A percentile compares a stretch with the other conserved stretches of the same genome.
Evolutionary conservation across 129 eudicot genomes (phyloP).

Genomic region (Rutidosis leptorrhynchoides): DNA sequence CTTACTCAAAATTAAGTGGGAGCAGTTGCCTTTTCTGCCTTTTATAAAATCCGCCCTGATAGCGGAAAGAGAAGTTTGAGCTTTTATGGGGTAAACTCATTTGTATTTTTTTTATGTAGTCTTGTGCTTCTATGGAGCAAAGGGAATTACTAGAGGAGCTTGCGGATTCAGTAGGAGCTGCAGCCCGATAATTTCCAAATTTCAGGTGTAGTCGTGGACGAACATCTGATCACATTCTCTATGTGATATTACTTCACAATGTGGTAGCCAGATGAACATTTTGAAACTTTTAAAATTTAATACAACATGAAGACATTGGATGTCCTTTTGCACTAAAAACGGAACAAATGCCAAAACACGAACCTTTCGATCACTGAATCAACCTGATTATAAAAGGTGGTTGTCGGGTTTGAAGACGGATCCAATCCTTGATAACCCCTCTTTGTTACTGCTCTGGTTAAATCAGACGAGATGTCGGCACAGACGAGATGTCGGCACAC

Average conservation of each 20-base stretch:
- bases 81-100: neutral
- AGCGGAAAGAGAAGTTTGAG: neutral
- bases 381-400: no score
- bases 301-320: slow-evolving; percentile 6
- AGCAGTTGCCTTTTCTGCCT: no score
- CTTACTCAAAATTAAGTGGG: no score
- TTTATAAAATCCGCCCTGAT: no score
- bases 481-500: no score
- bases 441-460: no score
- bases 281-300: slow-evolving; percentile 5
- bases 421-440: no score
- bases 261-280: neutral
- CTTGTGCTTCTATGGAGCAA: slow-evolving; percentile 81
- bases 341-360: no score
- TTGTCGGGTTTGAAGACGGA: no score
- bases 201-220: slow-evolving; percentile 2
- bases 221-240: neutral
- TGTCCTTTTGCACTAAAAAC: no score
- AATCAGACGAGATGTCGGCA: no score
- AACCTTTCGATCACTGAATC: no score
- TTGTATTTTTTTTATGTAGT: slow-evolving; percentile 41
- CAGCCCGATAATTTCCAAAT: slow-evolving; percentile 34
- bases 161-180: slow-evolving; percentile 59
- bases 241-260: neutral
- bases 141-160: slow-evolving; percentile 87